Conservation (phyloP, 805 yeast species). For the Myxozyma vanderwaltii region DNA sequence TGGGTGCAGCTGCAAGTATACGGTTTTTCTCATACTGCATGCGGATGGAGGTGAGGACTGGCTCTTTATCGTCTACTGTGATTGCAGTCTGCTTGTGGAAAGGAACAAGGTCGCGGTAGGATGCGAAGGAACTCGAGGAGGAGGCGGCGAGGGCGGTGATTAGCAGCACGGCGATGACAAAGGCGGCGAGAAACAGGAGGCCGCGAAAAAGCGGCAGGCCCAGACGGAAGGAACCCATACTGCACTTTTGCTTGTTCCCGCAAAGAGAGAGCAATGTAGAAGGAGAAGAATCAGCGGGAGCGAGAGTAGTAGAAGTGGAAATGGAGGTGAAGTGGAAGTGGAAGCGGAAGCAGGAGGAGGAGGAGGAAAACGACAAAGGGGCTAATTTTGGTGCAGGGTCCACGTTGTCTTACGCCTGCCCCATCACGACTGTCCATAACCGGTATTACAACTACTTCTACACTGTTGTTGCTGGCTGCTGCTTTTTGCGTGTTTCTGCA, state of each 20-base stretch:
- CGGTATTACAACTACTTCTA: too few species aligned
- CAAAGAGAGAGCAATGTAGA: too few species aligned
- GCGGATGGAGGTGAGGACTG: slow-evolving; percentile 1
- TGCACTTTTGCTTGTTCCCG: too few species aligned
- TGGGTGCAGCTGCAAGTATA: neutral
- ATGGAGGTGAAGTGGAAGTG: too few species aligned
- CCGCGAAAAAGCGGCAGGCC: neutral
- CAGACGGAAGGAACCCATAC: neutral
- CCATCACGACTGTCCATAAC: too few species aligned
- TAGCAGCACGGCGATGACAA: neutral
- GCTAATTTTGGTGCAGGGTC: too few species aligned
- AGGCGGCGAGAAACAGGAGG: neutral
- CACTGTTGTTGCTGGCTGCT: too few species aligned
- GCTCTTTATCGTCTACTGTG: too few species aligned
- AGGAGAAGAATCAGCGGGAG: neutral
- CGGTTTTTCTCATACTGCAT: slow-evolving; percentile 11
- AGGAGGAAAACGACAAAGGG: too few species aligned
- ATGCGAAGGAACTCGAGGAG: neutral
- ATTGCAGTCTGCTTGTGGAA: neutral
- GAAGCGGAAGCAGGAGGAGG: too few species aligned
- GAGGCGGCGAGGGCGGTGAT: neutral
- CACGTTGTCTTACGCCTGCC: too few species aligned
- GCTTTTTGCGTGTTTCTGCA: too few species aligned
- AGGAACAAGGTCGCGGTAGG: neutral
- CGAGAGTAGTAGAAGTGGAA: neutral